Conservation (phyloP, 768 basidiomycete species). For the Russula dissimulans region DNA sequence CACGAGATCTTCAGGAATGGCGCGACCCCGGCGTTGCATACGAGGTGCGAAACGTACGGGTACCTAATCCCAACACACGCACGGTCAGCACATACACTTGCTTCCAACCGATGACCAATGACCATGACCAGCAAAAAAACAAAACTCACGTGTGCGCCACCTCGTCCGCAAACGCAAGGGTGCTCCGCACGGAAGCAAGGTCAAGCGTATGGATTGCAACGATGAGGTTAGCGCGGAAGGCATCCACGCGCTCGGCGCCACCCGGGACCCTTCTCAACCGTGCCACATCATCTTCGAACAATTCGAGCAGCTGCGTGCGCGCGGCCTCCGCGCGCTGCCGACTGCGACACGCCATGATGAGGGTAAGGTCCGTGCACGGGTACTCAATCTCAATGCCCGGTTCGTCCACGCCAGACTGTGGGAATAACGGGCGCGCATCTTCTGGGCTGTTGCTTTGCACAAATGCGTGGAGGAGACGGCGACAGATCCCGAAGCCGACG, state of each 20-base stretch:
- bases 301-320: constrained; percentile 39
- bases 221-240: constrained; percentile 48
- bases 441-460: constrained; percentile 36
- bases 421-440: constrained; percentile 41
- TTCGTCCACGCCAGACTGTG: constrained; percentile 21
- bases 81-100: neutral
- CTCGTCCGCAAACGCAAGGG: constrained; percentile 52
- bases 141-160: constrained; percentile 42
- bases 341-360: constrained; percentile 77
- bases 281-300: constrained; percentile 47
- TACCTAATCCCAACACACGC: constrained; percentile 37
- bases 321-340: constrained; percentile 54
- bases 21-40: constrained; percentile 71
- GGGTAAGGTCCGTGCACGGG: constrained; percentile 48
- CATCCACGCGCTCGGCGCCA: constrained; percentile 45
- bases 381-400: constrained; percentile 17
- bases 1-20: constrained; percentile 49
- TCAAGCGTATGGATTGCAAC: constrained; percentile 60
- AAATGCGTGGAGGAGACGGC: constrained; percentile 64
- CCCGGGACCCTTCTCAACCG: constrained; percentile 27
- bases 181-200: constrained; percentile 48
- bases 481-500: constrained; percentile 76
- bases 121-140: neutral
- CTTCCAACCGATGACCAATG: neutral
- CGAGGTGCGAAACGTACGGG: constrained; percentile 70